Evolutionary conservation across 768 basidiomycete genomes (phyloP).

Genomic region (Lactarius tabidus): DNA sequence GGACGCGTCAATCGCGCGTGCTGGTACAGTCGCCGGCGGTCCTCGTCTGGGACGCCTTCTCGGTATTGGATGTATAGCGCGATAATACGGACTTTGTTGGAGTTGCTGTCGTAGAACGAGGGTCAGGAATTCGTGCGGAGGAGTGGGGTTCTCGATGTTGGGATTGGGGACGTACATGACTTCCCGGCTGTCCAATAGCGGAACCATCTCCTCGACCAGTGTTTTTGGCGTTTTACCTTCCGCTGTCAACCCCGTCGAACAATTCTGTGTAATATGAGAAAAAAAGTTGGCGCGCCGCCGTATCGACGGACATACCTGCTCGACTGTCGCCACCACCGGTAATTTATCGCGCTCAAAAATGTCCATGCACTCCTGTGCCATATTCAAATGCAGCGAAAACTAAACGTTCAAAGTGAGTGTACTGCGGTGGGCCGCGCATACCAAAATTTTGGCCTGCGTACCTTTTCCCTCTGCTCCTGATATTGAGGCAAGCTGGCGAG

Average conservation of each 20-base stretch:
- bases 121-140: conserved; percentile 17
- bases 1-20: conserved; percentile 84
- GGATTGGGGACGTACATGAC: conserved; percentile 57
- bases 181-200: conserved; percentile 81
- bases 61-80: conserved; percentile 92
- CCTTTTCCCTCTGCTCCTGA: conserved; percentile 94
- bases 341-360: conserved; percentile 88
- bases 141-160: not conserved
- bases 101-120: conserved; percentile 49
- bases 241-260: conserved; percentile 85
- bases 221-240: conserved; percentile 95
- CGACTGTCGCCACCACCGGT: conserved; percentile 77
- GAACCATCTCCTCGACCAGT: conserved; percentile 98
- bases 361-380: conserved; percentile 97
- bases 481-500: conserved; percentile 91
- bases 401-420: conserved; percentile 31
- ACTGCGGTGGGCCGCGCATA: not conserved
- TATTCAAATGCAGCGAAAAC: conserved; percentile 95
- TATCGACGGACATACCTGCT: conserved; percentile 57
- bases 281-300: not conserved
- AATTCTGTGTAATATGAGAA: conserved; percentile 52
- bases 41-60: conserved; percentile 98
- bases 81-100: conserved; percentile 94
- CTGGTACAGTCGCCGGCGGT: conserved; percentile 89
- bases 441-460: conserved; percentile 30